A percentile compares a stretch with the other conserved stretches of the same genome.
These are phyloP conservation scores for Vaucheria bursata DNA, from an alignment of 352 stramenopile species.

Conservation along the genomic window DNA sequence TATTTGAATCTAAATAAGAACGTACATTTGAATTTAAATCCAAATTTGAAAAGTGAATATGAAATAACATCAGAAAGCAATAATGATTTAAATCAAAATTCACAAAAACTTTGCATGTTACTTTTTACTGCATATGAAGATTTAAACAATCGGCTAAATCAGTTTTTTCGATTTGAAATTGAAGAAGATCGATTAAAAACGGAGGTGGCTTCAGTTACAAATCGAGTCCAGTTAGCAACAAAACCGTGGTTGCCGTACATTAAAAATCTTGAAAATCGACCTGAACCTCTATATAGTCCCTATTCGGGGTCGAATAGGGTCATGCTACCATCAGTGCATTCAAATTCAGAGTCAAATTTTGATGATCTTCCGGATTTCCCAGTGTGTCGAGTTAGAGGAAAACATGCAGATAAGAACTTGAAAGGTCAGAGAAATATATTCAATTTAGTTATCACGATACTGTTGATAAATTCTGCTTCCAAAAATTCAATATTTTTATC, in stretches of 20 bases:
- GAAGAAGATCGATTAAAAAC: slow-evolving; percentile 76
- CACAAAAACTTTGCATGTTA: too few species aligned
- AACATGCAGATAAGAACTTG: not conserved
- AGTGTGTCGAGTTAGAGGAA: slow-evolving; percentile 12
- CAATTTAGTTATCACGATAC: too few species aligned
- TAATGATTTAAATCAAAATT: too few species aligned
- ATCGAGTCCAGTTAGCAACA: slow-evolving; percentile 20
- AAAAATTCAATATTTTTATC: too few species aligned
- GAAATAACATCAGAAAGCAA: too few species aligned
- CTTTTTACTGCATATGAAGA: slow-evolving; percentile 12
- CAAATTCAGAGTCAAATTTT: slow-evolving; percentile 23
- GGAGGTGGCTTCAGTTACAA: slow-evolving; percentile 31
- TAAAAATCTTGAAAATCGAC: slow-evolving; percentile 56
- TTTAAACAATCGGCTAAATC: slow-evolving; percentile 11
- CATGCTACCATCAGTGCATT: slow-evolving; percentile 46
- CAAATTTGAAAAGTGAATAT: too few species aligned
- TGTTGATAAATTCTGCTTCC: too few species aligned
- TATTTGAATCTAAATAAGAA: too few species aligned
- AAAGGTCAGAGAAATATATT: too few species aligned
- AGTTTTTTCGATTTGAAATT: slow-evolving; percentile 84
- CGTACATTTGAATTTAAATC: too few species aligned
- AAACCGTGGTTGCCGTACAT: slow-evolving; percentile 1
- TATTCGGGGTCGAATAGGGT: not conserved
- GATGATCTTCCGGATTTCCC: slow-evolving; percentile 2
- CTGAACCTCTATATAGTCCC: slow-evolving; percentile 48